Conservation (phyloP, 331 rosid species). For the Acacia pycnantha region DNA sequence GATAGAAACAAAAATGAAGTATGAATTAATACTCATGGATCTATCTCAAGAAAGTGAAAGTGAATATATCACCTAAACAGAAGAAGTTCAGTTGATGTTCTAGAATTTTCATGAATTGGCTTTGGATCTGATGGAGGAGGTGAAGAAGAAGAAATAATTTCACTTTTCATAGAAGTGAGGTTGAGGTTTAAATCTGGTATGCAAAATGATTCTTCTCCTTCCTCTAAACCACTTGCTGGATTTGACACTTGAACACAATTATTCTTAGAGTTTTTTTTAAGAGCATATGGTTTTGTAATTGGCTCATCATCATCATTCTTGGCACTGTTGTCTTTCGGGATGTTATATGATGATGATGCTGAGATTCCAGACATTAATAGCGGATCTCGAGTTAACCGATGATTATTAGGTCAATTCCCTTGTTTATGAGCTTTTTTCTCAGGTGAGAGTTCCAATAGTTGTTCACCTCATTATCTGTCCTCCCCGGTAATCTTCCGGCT, state of each 20-base stretch:
- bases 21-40: too few relatives aligned
- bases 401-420: conserved; percentile 65
- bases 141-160: conserved; percentile 13
- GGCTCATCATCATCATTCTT: conserved; percentile 2
- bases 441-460: conserved; percentile 80
- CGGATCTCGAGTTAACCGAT: conserved; percentile 37
- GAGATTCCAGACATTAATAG: conserved; percentile 5
- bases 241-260: conserved; percentile 46
- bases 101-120: conserved; percentile 17
- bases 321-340: neutral
- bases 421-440: conserved; percentile 55
- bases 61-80: conserved; percentile 26
- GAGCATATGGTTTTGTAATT: neutral
- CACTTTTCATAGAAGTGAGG: conserved; percentile 23
- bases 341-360: neutral
- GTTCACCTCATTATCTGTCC: conserved; percentile 83
- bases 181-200: conserved; percentile 63
- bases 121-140: neutral
- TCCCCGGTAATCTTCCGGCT: conserved; percentile 89
- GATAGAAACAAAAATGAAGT: too few relatives aligned
- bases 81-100: conserved; percentile 29
- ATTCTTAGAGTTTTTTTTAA: neutral
- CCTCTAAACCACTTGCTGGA: conserved; percentile 30
- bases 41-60: neutral
- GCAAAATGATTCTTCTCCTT: conserved; percentile 43